Base-by-base conservation (phyloP, 805 yeast species). In the Yamadazyma sp. region DNA sequence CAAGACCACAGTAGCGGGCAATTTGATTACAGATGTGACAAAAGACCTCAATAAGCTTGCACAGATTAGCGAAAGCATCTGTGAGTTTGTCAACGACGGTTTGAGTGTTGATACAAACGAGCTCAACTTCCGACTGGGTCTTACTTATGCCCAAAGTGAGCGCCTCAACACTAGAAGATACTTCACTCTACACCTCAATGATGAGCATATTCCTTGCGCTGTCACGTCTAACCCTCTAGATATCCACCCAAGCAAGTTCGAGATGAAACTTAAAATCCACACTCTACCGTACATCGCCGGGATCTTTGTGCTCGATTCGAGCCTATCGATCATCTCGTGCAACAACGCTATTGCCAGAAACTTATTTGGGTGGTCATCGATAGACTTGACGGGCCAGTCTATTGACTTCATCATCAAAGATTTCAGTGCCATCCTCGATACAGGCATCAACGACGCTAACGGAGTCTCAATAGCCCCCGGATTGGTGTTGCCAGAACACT, bases 271-370 rank as follows among this genome's bases (percentile, higher is more conserved):
- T 38, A 82, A 84, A 47, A 71, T 87, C 13, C 90, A 84, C 52
- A 71, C 90, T 4, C 60, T 87, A 49, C 95, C 95, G 0, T 85
- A 86, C 58, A 84, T 87, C 49, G 93, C 95, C 1, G 96, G 96
- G 27, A 76, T 86, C 18, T 80, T 88, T 51, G 80, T 86, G 9
- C 65, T 88, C 10, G 78, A 82, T 33, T 67, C 81, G 1, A 58
- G 59, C 31, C 73, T 68, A 47, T 61, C 67, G 6, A 69, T 88
- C 25, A 56, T 84, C n/a, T 80, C 91, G 9, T 84, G 83, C 55
- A 88, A 88, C 60, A 77, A 78, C 44, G 86, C 95, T 7, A 80
- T 87, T 37, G 78, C 88, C 8, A 80, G 82, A 44, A 84, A 85
- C 50, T 60, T 88, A 52, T 86, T 88, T 63, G 96, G 96, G 8